phyloP scores from a whole-genome alignment of 1,139 yeast species.

The Nadsonia commutata region DNA sequence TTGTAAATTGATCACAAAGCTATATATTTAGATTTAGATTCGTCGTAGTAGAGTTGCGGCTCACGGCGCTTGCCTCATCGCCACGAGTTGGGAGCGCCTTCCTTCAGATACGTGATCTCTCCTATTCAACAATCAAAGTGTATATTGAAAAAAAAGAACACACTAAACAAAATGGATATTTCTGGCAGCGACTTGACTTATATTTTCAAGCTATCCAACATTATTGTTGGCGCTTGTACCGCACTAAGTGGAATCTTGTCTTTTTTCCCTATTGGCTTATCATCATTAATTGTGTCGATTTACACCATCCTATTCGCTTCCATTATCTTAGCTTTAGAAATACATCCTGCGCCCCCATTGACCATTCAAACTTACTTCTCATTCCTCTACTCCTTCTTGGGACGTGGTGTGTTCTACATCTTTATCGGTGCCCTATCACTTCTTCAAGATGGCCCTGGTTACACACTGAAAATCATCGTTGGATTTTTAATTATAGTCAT shows the following conservation, averaged over 20 bases:
- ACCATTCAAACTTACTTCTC: conserved; percentile 61
- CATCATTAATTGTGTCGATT: not conserved
- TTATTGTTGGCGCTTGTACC: not conserved
- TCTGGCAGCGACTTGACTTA: not conserved
- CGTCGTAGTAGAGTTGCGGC: too few species aligned
- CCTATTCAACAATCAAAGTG: too few species aligned
- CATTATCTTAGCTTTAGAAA: not conserved
- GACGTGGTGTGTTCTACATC: conserved; percentile 65
- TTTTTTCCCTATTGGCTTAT: not conserved
- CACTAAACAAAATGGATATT: not conserved
- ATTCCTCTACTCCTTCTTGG: conserved; percentile 68
- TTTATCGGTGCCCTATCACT: conserved; percentile 50
- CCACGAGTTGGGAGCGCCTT: too few species aligned
- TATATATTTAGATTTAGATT: too few species aligned
- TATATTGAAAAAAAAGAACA: too few species aligned
- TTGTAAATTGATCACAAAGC: too few species aligned
- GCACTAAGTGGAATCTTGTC: not conserved
- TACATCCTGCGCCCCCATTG: conserved; percentile 22
- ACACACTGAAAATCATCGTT: conserved; percentile 39
- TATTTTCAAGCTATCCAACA: not conserved
- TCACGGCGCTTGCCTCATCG: too few species aligned
- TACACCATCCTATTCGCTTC: not conserved
- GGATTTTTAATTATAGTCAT: conserved; percentile 40
- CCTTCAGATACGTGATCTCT: too few species aligned
- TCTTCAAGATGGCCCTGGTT: conserved; percentile 27